Evolutionary conservation across 2,329 filamentous ascomycete species (phyloP).

Genomic region (Huntiella savannae): DNA sequence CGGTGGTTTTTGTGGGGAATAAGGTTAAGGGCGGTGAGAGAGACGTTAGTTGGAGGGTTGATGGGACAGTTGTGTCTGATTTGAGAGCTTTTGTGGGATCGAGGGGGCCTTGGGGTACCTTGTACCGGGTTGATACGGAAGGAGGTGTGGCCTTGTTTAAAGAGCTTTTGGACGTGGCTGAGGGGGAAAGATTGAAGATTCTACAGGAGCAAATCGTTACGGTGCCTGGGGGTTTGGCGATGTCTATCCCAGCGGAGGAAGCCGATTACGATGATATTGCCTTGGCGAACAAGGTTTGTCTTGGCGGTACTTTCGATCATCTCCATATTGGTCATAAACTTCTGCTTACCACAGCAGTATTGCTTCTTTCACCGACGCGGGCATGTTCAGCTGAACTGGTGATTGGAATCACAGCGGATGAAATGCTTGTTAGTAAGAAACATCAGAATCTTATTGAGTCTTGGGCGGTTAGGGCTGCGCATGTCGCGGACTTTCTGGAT

Average conservation of each 20-base stretch:
- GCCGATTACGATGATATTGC: too few species aligned
- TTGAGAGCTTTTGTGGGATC: conserved; percentile 32
- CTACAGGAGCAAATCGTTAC: conserved; percentile 30
- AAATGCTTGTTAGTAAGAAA: conserved; percentile 74
- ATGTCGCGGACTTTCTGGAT: conserved; percentile 52
- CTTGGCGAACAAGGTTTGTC: conserved; percentile 32
- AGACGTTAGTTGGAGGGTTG: conserved; percentile 22
- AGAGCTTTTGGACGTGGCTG: conserved; percentile 27
- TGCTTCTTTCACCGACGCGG: conserved; percentile 34
- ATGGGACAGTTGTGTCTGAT: conserved; percentile 29
- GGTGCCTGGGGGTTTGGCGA: conserved; percentile 30
- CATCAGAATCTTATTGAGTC: conserved; percentile 62
- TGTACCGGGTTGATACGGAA: conserved; percentile 50
- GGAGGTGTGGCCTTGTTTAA: conserved; percentile 38
- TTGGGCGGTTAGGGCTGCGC: conserved; percentile 55
- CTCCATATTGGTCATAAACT: conserved; percentile 90
- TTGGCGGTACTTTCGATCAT: conserved; percentile 93
- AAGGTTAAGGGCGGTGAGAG: conserved; percentile 17
- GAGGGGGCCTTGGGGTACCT: conserved; percentile 39
- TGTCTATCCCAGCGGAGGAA: not conserved
- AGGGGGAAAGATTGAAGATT: conserved; percentile 25
- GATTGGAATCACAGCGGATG: conserved; percentile 76
- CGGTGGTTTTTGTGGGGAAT: conserved; percentile 54
- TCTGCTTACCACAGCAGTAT: conserved; percentile 70
- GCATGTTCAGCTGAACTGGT: conserved; percentile 36